These are phyloP conservation scores for Penicillium fuscoglaucum DNA, from an alignment of 2,329 filamentous ascomycete species.

Conservation along the genomic window DNA sequence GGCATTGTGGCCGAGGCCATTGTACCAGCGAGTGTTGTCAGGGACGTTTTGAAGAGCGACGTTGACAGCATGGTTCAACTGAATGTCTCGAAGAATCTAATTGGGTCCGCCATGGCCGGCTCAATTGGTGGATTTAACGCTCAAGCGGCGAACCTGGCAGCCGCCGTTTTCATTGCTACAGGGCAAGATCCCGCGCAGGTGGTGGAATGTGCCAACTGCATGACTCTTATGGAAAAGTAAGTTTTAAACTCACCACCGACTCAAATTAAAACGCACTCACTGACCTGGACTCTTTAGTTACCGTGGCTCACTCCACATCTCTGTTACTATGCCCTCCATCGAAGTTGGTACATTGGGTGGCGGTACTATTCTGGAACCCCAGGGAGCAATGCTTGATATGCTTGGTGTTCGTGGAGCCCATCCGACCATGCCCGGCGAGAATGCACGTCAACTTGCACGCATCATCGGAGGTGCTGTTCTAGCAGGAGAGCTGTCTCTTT, in stretches of 20 bases:
- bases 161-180: background rate
- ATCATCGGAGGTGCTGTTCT: background rate
- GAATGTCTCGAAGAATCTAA: background rate
- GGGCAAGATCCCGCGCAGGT: background rate
- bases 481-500: background rate
- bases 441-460: background rate
- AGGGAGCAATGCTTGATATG: background rate
- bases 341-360: background rate
- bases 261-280: background rate
- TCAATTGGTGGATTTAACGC: background rate
- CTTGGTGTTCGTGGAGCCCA: background rate
- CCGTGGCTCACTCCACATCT: background rate
- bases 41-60: background rate
- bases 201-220: background rate
- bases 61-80: background rate
- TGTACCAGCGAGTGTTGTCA: background rate
- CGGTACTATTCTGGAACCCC: background rate
- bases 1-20: background rate
- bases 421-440: background rate
- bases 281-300: background rate
- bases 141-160: background rate
- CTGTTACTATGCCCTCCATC: background rate
- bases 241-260: background rate
- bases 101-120: background rate
- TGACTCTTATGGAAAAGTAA: background rate